A percentile compares a stretch with the other conserved stretches of the same genome.
phyloP scores from a whole-genome alignment of 441 rosid genomes.

The Macaranga tanarius region DNA sequence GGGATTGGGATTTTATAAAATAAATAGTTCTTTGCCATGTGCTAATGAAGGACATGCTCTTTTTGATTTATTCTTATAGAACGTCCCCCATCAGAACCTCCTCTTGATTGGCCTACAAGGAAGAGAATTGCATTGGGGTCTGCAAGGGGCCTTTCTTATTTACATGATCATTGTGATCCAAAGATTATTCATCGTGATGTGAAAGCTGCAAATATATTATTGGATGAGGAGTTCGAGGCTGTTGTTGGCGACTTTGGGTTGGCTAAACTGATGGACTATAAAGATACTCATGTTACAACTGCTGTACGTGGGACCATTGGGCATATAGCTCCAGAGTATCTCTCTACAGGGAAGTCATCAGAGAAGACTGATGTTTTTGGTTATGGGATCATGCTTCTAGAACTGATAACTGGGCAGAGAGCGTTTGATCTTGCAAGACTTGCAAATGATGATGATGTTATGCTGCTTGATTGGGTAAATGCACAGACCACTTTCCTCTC shows the following conservation, averaged over 20 bases:
- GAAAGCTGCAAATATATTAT: slow-evolving; percentile 82
- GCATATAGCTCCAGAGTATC: slow-evolving; percentile 84
- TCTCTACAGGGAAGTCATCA: slow-evolving; percentile 77
- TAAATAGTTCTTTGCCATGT: neutral
- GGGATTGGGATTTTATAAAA: neutral
- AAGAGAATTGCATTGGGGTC: slow-evolving; percentile 79
- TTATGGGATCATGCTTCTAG: slow-evolving; percentile 81
- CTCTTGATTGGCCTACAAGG: slow-evolving; percentile 76
- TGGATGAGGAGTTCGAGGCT: slow-evolving; percentile 86
- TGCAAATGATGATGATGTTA: slow-evolving; percentile 75
- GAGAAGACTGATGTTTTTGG: slow-evolving; percentile 92
- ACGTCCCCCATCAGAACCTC: slow-evolving; percentile 58
- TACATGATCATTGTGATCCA: slow-evolving; percentile 85
- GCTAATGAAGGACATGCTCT: neutral
- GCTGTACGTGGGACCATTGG: slow-evolving; percentile 82
- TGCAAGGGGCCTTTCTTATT: slow-evolving; percentile 78
- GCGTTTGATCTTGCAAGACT: slow-evolving; percentile 83
- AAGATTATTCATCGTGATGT: slow-evolving; percentile 88
- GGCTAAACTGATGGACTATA: slow-evolving; percentile 81
- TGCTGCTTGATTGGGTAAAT: slow-evolving; percentile 82
- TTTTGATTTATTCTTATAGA: slow-evolving; percentile 40
- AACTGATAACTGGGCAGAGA: slow-evolving; percentile 78
- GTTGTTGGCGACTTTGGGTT: slow-evolving; percentile 88
- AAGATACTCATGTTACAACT: slow-evolving; percentile 85
- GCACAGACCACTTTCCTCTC: neutral